A percentile compares a stretch with the other conserved stretches of the same genome.
Conservation (phyloP, 2,329 filamentous ascomycete genomes). For the Cladophialophora chaetospira region DNA sequence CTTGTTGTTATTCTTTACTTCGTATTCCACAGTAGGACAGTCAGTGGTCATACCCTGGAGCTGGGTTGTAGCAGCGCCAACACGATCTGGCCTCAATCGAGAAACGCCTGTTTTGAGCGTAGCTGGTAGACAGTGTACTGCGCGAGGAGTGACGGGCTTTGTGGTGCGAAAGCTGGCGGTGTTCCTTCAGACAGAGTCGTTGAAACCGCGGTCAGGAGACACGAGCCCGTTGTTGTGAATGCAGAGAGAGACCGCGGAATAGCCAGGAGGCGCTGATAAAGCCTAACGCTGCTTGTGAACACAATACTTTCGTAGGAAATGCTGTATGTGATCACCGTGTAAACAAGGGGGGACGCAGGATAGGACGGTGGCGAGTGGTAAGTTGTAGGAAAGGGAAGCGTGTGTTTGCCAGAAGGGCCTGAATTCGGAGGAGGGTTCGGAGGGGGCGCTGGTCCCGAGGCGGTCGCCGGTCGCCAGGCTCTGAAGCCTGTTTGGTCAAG, state of each 20-base stretch:
- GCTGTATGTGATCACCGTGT: slow-evolving; percentile 2
- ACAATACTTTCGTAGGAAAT: slow-evolving; percentile 17
- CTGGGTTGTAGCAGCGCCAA: too few species aligned
- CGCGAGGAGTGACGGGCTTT: too few species aligned
- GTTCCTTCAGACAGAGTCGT: neutral
- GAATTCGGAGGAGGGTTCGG: neutral
- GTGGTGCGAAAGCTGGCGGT: too few species aligned
- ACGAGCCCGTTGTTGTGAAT: slow-evolving; percentile 7
- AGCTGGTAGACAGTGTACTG: too few species aligned
- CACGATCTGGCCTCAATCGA: too few species aligned
- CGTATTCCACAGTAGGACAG: too few species aligned
- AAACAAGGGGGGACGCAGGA: neutral
- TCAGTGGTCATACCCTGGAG: too few species aligned
- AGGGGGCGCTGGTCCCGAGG: neutral
- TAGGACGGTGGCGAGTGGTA: neutral
- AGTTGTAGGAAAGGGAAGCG: slow-evolving; percentile 2
- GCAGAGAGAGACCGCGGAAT: slow-evolving; percentile 5
- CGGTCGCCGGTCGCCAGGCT: neutral
- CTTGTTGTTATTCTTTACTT: neutral
- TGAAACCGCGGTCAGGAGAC: slow-evolving; percentile 3
- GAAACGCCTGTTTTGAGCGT: too few species aligned
- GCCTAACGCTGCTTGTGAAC: slow-evolving; percentile 10
- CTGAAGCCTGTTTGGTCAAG: too few species aligned
- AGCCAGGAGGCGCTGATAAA: slow-evolving; percentile 12
- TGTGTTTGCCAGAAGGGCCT: slow-evolving; percentile 1